These are phyloP conservation scores for Pinus taeda DNA, from an alignment of 75 land plant species.

Conservation along the genomic window DNA sequence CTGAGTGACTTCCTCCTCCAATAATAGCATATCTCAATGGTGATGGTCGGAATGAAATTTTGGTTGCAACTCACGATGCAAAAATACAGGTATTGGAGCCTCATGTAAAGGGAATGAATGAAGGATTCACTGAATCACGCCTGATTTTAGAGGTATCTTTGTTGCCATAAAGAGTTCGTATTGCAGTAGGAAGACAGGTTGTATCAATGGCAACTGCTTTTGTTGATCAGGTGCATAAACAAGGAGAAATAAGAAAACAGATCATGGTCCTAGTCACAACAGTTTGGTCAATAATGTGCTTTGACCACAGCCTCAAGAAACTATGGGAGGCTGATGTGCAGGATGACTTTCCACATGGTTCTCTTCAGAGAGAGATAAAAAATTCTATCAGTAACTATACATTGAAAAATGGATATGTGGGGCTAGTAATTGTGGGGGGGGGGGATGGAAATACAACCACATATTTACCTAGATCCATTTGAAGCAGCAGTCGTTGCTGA, in stretches of 20 bases:
- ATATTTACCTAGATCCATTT: too few relatives aligned
- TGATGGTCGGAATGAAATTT: too few relatives aligned
- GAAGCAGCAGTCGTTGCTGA: too few relatives aligned
- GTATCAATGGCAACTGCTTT: constrained; percentile 88
- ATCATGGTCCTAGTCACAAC: constrained; percentile 97
- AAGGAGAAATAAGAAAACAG: constrained; percentile 63
- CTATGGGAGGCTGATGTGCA: too few relatives aligned
- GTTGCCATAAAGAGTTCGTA: constrained; percentile 77
- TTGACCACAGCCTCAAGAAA: too few relatives aligned
- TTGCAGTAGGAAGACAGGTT: constrained; percentile 79
- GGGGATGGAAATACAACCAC: constrained; percentile 92
- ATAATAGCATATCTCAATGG: too few relatives aligned
- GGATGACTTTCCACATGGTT: too few relatives aligned
- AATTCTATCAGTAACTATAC: constrained; percentile 91
- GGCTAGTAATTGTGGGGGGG: constrained; percentile 92
- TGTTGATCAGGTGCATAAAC: constrained; percentile 53
- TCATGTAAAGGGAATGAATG: too few relatives aligned
- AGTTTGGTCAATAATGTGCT: constrained; percentile 94
- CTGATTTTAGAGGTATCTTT: constrained; percentile 70
- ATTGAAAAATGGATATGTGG: constrained; percentile 86
- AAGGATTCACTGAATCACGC: constrained; percentile 82
- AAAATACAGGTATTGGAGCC: constrained; percentile 78
- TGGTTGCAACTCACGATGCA: too few relatives aligned
- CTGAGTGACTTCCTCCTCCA: too few relatives aligned
- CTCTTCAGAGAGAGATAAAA: too few relatives aligned